Evolutionary conservation across 192 early-diverging fungal species (phyloP).

Genomic region (Helicostylum pulchrum): DNA sequence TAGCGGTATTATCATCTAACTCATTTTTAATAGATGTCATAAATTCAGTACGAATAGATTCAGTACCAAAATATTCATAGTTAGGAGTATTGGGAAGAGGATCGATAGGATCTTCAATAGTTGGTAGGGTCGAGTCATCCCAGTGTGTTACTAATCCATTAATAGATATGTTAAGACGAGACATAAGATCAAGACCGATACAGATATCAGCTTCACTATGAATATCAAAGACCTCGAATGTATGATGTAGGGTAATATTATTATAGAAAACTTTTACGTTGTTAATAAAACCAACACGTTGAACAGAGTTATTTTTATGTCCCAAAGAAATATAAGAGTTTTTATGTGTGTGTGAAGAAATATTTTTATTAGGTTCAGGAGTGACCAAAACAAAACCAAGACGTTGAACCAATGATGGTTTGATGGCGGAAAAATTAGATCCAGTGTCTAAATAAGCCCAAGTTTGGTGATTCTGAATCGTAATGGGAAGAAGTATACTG

Average conservation of each 20-base stretch:
- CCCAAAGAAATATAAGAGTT: background rate
- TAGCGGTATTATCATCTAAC: background rate
- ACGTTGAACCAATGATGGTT: too few relatives aligned
- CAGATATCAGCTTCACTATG: background rate
- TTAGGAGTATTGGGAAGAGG: background rate
- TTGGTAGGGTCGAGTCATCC: background rate
- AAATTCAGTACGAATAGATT: background rate
- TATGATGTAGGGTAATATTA: background rate
- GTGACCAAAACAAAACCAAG: too few relatives aligned
- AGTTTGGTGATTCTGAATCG: too few relatives aligned
- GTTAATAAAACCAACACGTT: background rate
- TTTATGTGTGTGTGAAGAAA: background rate
- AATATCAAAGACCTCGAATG: background rate
- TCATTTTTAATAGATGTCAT: background rate
- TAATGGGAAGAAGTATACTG: too few relatives aligned
- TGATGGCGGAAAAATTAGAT: too few relatives aligned
- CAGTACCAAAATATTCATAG: background rate
- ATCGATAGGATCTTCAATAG: background rate
- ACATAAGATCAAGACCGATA: conserved; percentile 2
- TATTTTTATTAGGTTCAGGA: too few relatives aligned
- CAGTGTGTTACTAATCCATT: background rate
- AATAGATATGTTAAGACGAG: background rate
- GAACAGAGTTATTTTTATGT: background rate
- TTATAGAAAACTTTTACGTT: background rate
- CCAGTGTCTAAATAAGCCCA: too few relatives aligned